Evolutionary conservation across 2,329 filamentous ascomycete genomes (phyloP).

Genomic region (Paraconiothyrium sp.): DNA sequence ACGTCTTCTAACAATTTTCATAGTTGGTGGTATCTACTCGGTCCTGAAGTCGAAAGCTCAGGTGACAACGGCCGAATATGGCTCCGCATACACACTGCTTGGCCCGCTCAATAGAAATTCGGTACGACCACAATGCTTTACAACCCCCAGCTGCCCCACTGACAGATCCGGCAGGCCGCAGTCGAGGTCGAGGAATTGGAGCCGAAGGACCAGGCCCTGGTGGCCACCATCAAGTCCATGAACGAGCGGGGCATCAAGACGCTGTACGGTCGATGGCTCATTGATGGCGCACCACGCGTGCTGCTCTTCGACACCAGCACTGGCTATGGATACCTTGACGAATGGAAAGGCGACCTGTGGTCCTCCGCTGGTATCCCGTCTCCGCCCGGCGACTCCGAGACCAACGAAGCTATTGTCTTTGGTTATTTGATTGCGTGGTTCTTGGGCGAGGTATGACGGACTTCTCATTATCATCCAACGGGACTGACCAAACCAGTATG

Average conservation of each 20-base stretch:
- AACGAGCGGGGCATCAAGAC: slow-evolving; percentile 88
- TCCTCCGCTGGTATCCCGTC: slow-evolving; percentile 92
- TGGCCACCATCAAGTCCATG: slow-evolving; percentile 90
- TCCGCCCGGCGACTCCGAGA: slow-evolving; percentile 89
- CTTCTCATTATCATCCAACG: not conserved
- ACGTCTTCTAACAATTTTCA: slow-evolving; percentile 26
- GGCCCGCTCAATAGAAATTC: slow-evolving; percentile 92
- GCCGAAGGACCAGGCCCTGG: slow-evolving; percentile 80
- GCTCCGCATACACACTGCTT: slow-evolving; percentile 93
- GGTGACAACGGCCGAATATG: slow-evolving; percentile 98
- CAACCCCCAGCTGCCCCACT: slow-evolving; percentile 17
- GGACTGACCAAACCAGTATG: slow-evolving; percentile 65
- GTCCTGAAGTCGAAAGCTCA: slow-evolving; percentile 99
- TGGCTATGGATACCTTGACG: slow-evolving; percentile 87
- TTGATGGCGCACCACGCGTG: slow-evolving; percentile 93
- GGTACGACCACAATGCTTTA: slow-evolving; percentile 62
- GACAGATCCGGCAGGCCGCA: slow-evolving; percentile 71
- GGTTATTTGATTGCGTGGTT: slow-evolving; percentile 99
- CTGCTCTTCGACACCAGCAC: slow-evolving; percentile 95
- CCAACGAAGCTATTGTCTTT: slow-evolving; percentile 97
- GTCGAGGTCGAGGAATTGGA: slow-evolving; percentile 96
- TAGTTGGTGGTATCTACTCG: slow-evolving; percentile 98
- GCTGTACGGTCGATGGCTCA: slow-evolving; percentile 95
- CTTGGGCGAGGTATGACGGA: slow-evolving; percentile 81
- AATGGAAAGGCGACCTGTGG: slow-evolving; percentile 98